A percentile compares a stretch with the other conserved stretches of the same genome.
phyloP scores from a whole-genome alignment of 2,329 filamentous ascomycete species.

The Verticillium albo-atrum region DNA sequence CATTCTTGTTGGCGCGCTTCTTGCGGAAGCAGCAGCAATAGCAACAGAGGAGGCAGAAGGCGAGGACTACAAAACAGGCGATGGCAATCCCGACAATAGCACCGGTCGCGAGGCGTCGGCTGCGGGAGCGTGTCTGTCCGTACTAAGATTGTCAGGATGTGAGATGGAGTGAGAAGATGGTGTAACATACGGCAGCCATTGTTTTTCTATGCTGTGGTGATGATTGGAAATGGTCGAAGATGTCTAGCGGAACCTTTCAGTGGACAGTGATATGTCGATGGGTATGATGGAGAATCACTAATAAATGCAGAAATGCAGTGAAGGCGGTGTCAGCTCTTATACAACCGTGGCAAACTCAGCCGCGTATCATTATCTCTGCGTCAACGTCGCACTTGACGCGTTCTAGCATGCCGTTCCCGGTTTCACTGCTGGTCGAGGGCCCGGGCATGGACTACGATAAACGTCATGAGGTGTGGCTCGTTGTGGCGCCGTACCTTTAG shows the following conservation, averaged over 20 bases:
- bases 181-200: not conserved
- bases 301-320: no score
- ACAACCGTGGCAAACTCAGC: not conserved
- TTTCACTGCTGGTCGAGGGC: not conserved
- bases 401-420: not conserved
- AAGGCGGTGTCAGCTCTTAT: not conserved
- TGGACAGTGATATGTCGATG: no score
- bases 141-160: not conserved
- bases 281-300: no score
- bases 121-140: not conserved
- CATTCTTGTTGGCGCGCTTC: not conserved
- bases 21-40: conserved; percentile 13
- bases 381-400: not conserved
- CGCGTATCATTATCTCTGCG: not conserved
- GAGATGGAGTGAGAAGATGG: not conserved
- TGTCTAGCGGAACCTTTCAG: no score
- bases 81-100: conserved; percentile 12
- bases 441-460: not conserved
- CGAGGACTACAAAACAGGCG: conserved; percentile 7
- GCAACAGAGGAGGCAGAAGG: conserved; percentile 6
- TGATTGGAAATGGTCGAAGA: no score
- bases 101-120: conserved; percentile 12
- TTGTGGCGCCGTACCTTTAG: not conserved
- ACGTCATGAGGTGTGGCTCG: not conserved
- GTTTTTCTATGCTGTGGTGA: no score